These are phyloP conservation scores for Trapa bicornis DNA, from an alignment of 345 rosid genomes.

Conservation along the genomic window DNA sequence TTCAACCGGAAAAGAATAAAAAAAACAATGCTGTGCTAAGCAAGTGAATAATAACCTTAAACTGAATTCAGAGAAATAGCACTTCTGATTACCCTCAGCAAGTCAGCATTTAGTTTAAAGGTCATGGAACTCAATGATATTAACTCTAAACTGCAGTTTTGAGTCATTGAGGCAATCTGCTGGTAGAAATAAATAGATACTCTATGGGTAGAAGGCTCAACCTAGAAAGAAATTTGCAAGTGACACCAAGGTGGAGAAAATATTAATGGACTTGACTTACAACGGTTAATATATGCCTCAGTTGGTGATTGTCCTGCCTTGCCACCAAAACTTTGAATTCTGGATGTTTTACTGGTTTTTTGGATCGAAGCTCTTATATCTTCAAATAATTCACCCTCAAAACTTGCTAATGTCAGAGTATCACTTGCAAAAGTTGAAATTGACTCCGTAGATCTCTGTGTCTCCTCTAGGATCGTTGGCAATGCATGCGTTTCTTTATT, in stretches of 20 bases:
- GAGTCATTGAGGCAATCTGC: background rate
- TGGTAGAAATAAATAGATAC: background rate
- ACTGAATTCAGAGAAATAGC: background rate
- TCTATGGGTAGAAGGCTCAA: background rate
- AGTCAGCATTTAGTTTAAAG: too few species aligned
- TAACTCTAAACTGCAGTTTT: background rate
- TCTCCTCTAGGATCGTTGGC: slow-evolving; percentile 61
- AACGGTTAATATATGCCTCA: slow-evolving; percentile 16
- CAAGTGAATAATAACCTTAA: background rate
- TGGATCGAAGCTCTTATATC: slow-evolving; percentile 77
- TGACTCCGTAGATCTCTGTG: slow-evolving; percentile 59
- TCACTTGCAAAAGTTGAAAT: slow-evolving; percentile 67
- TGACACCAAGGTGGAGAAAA: background rate
- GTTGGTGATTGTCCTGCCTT: slow-evolving; percentile 16
- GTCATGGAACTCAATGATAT: too few species aligned
- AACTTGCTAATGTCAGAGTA: slow-evolving; percentile 32
- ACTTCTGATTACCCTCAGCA: too few species aligned
- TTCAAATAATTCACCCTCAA: slow-evolving; percentile 44
- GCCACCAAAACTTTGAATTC: slow-evolving; percentile 16
- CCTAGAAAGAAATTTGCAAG: background rate
- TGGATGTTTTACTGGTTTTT: slow-evolving; percentile 34
- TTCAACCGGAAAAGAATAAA: background rate
- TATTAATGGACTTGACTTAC: slow-evolving; percentile 44
- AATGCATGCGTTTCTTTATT: slow-evolving; percentile 25
- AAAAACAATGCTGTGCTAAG: background rate